These are phyloP conservation scores for Pseudoscleropodium purum DNA, from an alignment of 225 moss, liverwort and hornwort species.

Conservation along the genomic window DNA sequence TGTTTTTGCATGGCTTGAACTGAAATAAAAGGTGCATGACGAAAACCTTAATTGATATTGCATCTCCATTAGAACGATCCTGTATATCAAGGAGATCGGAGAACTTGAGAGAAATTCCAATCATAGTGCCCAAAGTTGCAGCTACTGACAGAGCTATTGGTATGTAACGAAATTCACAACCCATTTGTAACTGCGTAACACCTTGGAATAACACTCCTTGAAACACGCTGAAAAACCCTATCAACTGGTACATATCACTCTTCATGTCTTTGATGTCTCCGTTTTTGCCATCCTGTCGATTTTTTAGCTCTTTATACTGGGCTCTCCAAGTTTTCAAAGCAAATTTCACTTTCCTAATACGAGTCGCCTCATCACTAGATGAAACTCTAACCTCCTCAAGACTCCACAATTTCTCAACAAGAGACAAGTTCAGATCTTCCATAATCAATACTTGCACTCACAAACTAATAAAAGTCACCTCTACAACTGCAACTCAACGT, in stretches of 20 bases:
- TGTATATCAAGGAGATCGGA: not conserved
- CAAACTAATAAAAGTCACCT: not conserved
- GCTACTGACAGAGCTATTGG: not conserved
- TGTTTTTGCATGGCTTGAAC: not conserved
- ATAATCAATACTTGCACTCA: not conserved
- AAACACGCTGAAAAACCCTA: slow-evolving; percentile 3
- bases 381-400: not conserved
- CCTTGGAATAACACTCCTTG: slow-evolving; percentile 1
- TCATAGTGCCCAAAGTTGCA: not conserved
- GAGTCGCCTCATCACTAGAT: not conserved
- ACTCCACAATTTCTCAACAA: not conserved
- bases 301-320: not conserved
- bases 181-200: not conserved
- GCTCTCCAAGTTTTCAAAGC: not conserved
- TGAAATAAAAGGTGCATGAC: not conserved
- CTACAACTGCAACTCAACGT: not conserved
- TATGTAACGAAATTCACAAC: not conserved
- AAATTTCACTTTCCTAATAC: not conserved
- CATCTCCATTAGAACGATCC: not conserved
- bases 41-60: not conserved
- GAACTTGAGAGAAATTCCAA: not conserved
- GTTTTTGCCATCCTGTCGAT: not conserved
- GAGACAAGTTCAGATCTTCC: not conserved
- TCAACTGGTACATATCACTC: not conserved
- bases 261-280: not conserved